A percentile compares a stretch with the other conserved stretches of the same genome.
These are phyloP conservation scores for Xylogone sp. DNA, from an alignment of 2,329 filamentous ascomycete genomes.

Conservation along the genomic window DNA sequence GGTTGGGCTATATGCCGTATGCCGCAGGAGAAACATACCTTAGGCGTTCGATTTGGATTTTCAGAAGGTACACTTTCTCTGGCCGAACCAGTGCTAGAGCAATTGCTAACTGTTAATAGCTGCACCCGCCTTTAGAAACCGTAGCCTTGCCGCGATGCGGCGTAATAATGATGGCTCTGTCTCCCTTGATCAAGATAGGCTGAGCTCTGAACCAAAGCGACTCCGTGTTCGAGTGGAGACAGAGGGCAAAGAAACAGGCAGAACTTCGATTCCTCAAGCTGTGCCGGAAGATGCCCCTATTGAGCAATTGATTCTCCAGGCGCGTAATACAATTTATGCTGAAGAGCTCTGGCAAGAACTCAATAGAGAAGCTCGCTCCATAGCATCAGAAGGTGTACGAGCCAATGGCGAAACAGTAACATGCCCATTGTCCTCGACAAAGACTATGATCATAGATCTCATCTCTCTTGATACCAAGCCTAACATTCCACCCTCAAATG, in stretches of 20 bases:
- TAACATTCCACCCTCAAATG: conserved; percentile 20
- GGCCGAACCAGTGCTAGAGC: background rate
- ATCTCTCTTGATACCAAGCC: conserved; percentile 52
- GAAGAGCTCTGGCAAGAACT: conserved; percentile 91
- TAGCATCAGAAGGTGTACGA: conserved; percentile 68
- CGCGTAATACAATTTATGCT: conserved; percentile 74
- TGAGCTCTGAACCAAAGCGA: conserved; percentile 47
- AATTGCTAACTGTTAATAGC: conserved; percentile 35
- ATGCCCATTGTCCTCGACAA: conserved; percentile 48
- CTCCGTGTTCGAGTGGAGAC: conserved; percentile 65
- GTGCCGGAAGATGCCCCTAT: conserved; percentile 55
- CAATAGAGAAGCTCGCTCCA: conserved; percentile 70
- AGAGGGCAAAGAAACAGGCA: conserved; percentile 55
- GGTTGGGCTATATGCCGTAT: conserved; percentile 84
- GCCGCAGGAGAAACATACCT: conserved; percentile 66
- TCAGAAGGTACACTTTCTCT: conserved; percentile 48
- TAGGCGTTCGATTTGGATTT: conserved; percentile 89
- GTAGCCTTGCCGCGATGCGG: conserved; percentile 76
- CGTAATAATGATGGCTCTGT: conserved; percentile 72
- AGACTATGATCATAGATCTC: conserved; percentile 65
- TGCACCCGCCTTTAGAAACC: conserved; percentile 56
- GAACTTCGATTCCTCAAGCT: conserved; percentile 46
- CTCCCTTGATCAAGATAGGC: conserved; percentile 59
- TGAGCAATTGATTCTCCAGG: conserved; percentile 67
- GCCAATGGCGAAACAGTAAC: conserved; percentile 55